These are phyloP conservation scores for Podila minutissima DNA, from an alignment of 192 early-diverging fungal species.

Conservation along the genomic window DNA sequence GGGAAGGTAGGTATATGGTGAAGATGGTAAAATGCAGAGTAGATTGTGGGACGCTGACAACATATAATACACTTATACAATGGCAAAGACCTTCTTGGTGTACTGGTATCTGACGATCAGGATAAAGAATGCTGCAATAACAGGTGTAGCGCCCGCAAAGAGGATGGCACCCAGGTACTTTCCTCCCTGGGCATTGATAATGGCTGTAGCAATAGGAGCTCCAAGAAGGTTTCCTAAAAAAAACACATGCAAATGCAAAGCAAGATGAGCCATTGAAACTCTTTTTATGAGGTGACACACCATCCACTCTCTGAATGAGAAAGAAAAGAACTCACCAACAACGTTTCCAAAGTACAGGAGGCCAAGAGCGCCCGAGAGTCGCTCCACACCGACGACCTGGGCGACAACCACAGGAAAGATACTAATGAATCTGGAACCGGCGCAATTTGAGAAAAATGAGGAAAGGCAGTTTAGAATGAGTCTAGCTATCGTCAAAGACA, in stretches of 20 bases:
- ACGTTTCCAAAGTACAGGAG: constrained; percentile 49
- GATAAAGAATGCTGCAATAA: constrained; percentile 34
- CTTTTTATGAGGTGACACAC: background rate
- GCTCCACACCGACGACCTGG: constrained; percentile 62
- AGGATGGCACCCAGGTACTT: constrained; percentile 49
- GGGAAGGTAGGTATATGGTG: background rate
- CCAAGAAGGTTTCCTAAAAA: constrained; percentile 51
- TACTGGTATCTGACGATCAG: constrained; percentile 25
- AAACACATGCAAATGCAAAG: no score
- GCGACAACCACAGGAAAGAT: constrained; percentile 59
- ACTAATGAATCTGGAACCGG: constrained; percentile 48
- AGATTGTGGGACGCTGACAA: background rate
- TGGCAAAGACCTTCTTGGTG: constrained; percentile 15
- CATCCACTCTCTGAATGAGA: background rate
- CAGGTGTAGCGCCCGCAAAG: constrained; percentile 42
- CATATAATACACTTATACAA: background rate
- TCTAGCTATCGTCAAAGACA: background rate
- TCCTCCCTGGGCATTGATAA: constrained; percentile 20
- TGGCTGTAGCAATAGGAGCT: constrained; percentile 46
- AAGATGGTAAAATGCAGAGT: background rate
- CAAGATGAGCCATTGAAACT: no score
- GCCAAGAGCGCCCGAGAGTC: constrained; percentile 53
- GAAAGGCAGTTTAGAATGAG: constrained; percentile 1
- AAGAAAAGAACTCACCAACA: background rate
- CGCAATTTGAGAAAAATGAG: constrained; percentile 10